Base-by-base conservation (phyloP, 371 early-diverging fungal species). In the Neoconidiobolus thromboides region DNA sequence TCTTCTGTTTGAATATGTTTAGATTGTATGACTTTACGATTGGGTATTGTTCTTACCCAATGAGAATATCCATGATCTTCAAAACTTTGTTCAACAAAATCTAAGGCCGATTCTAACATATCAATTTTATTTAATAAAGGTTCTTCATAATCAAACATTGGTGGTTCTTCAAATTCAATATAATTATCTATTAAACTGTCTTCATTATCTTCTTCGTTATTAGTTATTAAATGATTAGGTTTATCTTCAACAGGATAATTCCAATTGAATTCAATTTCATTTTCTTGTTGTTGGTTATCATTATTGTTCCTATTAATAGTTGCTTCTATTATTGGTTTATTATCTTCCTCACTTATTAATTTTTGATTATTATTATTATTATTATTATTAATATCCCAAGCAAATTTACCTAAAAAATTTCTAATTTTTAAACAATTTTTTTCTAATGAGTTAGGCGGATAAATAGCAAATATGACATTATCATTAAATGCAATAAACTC, bases 251-350 rank as follows among this genome's bases (percentile, higher is more conserved):
- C 46, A 6, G n/a, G 6, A 9, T 46, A n/a, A n/a, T 46, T n/a
- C 6, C 9, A 9, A 46, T 46, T 46, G n/a, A 46, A 6, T 46
- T 46, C 46, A 26, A 26, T 26, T 26, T 26, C 26, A 26, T 26
- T 26, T 26, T 26, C 26, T 26, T 26, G 0, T 26, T 26, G 26
- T 26, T 26, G 26, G 26, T 26, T 26, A 46, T 67, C 66, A 26
- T 26, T 26, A 26, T 26, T 26, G 26, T 26, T 26, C 26, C 26
- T 26, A 26, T 26, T 26, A 26, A 26, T n/a, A 61, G 79, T 80
- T 14, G 82, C 79, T 38, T 71, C 70, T 2, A 73, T 62, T 51
- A 70, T 69, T 39, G 54, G 39, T 3, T 39, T 39, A 54, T 4
- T 4, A 2, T 4, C 26, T 15, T 15, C 37, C 15, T 50, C 14